Conservation (phyloP, 2,329 filamentous ascomycete species). For the Ophiostoma australiae region DNA sequence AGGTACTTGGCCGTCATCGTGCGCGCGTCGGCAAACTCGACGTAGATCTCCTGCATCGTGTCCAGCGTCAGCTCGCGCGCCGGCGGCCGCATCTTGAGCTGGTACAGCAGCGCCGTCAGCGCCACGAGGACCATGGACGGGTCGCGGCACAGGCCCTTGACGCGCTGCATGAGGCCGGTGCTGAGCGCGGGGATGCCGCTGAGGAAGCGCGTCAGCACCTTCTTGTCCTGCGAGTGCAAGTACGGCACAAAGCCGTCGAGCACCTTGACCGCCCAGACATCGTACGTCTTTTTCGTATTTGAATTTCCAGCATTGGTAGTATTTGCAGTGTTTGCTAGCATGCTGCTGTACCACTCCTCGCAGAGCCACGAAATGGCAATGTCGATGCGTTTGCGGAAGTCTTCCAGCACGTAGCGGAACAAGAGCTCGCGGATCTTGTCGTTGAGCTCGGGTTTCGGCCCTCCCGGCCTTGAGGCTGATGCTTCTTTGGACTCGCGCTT, state of each 20-base stretch:
- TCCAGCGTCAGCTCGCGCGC: constrained; percentile 59
- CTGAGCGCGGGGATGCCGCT: constrained; percentile 85
- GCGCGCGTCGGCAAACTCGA: constrained; percentile 60
- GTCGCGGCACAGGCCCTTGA: constrained; percentile 63
- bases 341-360: constrained; percentile 86
- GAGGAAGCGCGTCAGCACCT: constrained; percentile 82
- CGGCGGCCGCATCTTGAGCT: constrained; percentile 64
- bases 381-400: constrained; percentile 85
- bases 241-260: constrained; percentile 87
- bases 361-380: constrained; percentile 90
- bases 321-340: not conserved
- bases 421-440: constrained; percentile 73
- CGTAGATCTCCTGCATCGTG: constrained; percentile 62
- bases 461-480: constrained; percentile 28
- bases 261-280: constrained; percentile 72
- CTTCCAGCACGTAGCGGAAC: constrained; percentile 81
- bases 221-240: constrained; percentile 76
- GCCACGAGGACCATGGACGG: constrained; percentile 60
- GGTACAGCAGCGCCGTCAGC: constrained; percentile 59
- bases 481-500: constrained; percentile 18
- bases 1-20: constrained; percentile 60
- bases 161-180: constrained; percentile 62
- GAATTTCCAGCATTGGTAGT: not conserved
- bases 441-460: constrained; percentile 45
- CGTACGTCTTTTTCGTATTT: constrained; percentile 62